These are phyloP conservation scores for Prunella vulgaris DNA, from an alignment of 257 asterid genomes.

Conservation along the genomic window DNA sequence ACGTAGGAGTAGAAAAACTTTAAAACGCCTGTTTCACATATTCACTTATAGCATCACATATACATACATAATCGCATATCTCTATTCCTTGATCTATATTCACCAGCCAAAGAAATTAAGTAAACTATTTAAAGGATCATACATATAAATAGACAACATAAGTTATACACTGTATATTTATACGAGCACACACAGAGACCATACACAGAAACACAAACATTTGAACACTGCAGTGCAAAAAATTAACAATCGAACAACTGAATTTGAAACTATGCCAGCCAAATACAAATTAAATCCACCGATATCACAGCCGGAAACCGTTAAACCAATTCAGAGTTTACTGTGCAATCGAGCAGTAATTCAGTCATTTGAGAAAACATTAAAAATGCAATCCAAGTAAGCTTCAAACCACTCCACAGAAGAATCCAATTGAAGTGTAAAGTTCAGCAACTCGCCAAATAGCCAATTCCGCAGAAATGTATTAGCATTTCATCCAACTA, in stretches of 20 bases:
- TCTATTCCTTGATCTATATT: neutral
- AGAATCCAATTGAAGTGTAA: neutral
- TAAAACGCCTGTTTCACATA: neutral
- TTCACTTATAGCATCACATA: slow-evolving; percentile 5
- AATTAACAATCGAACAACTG: neutral
- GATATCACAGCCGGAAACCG: slow-evolving; percentile 16
- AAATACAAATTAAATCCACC: neutral
- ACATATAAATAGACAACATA: neutral
- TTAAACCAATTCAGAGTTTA: neutral
- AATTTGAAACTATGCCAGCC: slow-evolving; percentile 12
- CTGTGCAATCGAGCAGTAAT: slow-evolving; percentile 1
- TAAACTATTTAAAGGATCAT: neutral
- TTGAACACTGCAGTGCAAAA: neutral
- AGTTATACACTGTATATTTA: neutral
- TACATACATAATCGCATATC: neutral
- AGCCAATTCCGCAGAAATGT: neutral
- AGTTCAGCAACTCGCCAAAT: neutral
- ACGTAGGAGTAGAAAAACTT: neutral
- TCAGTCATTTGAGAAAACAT: slow-evolving; percentile 24
- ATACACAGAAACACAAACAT: neutral
- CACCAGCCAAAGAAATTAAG: neutral
- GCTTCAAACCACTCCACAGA: slow-evolving; percentile 12
- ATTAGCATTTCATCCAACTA: slow-evolving; percentile 17
- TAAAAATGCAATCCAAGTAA: slow-evolving; percentile 9
- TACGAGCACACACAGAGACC: neutral